Conservation (phyloP, 2,329 filamentous ascomycete genomes). For the Colletotrichum tropicicola region DNA sequence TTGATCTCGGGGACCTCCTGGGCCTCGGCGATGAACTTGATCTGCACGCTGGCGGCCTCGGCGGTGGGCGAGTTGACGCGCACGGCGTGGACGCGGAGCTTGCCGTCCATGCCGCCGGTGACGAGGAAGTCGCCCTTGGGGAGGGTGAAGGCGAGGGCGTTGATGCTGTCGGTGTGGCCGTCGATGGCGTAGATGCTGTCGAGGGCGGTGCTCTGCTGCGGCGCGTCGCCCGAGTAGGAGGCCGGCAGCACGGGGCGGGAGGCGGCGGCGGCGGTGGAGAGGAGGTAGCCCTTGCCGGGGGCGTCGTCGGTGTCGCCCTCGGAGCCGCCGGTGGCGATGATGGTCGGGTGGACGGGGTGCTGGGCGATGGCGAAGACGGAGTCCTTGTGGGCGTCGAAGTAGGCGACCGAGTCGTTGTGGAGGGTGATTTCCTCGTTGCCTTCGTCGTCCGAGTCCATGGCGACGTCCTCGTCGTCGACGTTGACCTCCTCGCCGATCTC, state of each 20-base stretch:
- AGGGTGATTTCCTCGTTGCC: constrained; percentile 79
- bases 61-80: constrained; percentile 48
- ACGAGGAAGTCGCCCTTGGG: constrained; percentile 85
- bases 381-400: constrained; percentile 91
- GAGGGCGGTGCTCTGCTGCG: constrained; percentile 62
- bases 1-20: constrained; percentile 96
- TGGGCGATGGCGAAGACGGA: constrained; percentile 95
- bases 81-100: constrained; percentile 75
- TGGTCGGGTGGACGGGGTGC: constrained; percentile 79
- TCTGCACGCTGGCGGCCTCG: constrained; percentile 51
- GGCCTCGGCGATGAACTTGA: constrained; percentile 76
- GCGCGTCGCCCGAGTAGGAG: constrained; percentile 70
- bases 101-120: constrained; percentile 89
- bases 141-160: constrained; percentile 83
- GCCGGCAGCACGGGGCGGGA: constrained; percentile 76
- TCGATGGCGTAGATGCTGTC: constrained; percentile 77
- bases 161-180: constrained; percentile 93
- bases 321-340: constrained; percentile 87
- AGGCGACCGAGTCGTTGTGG: constrained; percentile 91
- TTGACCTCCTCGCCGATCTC: constrained; percentile 82
- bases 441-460: constrained; percentile 81
- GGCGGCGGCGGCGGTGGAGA: constrained; percentile 75
- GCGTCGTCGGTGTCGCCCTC: constrained; percentile 67
- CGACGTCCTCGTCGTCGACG: constrained; percentile 69
- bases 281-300: constrained; percentile 84